Evolutionary conservation across 176 grass and related monocot genomes (phyloP), one percentile per base, ranked within the genome.

Genomic region (Bromus sterilis): DNA sequence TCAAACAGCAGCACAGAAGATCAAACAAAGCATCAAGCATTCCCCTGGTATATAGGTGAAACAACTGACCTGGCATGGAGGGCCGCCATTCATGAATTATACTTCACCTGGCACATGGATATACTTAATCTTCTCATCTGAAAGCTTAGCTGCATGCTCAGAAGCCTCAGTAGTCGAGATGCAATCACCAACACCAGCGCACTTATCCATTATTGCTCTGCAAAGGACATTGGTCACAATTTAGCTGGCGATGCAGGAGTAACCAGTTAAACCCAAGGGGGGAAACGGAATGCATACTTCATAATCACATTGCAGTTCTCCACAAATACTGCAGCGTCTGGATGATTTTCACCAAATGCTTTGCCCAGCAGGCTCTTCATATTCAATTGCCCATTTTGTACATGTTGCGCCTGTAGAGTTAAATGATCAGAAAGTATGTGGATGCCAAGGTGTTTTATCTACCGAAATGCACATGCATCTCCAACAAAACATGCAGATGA

Each of bases 301-400:
- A 94, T 33, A 77, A 91, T 91, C 28, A 91, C 92, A 68, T 87
- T 94, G 86, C 89, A 94, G 49, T 91, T 94, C 56, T 94, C 92
- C 35, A 89, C n/a, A n/a, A n/a, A n/a, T n/a, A n/a, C n/a, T n/a
- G n/a, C n/a, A n/a, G n/a, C n/a, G n/a, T n/a, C n/a, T n/a, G n/a
- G n/a, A n/a, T n/a, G n/a, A n/a, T n/a, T n/a, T n/a, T n/a, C n/a
- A n/a, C n/a, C n/a, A n/a, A n/a, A n/a, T n/a, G n/a, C n/a, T n/a
- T 28, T 92, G 87, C 35, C 89, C 93, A 40, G 93, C 87, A 84
- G 93, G 82, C 39, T 92, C 77, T 73, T 92, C 89, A 3, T 95
- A 95, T 86, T 95, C 93, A 78, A 92, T 90, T 18, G 93, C 93
- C 93, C 93, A 92, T 78, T 95, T 95, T 68, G 93, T 92, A 32